Evolutionary conservation across 2,329 filamentous ascomycete genomes (phyloP), one percentile per base, ranked within the genome.

Genomic region (Aureobasidium mangrovei): DNA sequence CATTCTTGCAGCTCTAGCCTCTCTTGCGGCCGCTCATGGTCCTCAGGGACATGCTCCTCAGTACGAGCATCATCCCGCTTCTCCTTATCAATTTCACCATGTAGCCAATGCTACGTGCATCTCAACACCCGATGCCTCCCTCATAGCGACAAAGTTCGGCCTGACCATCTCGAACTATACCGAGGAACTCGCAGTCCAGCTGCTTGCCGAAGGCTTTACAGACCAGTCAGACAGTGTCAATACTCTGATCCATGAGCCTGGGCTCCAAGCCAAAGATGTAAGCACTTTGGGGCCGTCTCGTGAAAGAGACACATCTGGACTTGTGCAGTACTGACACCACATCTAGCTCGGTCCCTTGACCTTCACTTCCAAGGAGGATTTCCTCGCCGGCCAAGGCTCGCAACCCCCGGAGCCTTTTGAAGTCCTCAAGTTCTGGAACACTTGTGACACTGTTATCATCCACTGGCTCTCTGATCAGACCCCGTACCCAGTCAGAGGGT

Each of bases 211-310:
- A 1, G 55, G 63, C 58, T 67, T 65, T 56, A 63, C 57, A 56
- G 65, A 67, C 60, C 66, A 65, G 56, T 62, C 63, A 42, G 63
- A 65, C 53, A 61, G 60, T 55, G 65, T 66, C 59, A 67, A 66
- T 58, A 62, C 63, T 6, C 52, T 67, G 12, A 67, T 67, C 3
- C 33, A 53, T n/a, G 42, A 39, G 3, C 33, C 41, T 24, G 41
- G 33, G 4, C 9, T 53, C 27, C 33, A 31, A 39, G 12, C 41
- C 6, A 3, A 38, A 28, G 41, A 44, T 4, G 51, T 53, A 40
- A 26, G 42, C 12, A n/a, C 33, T 36, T 36, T 36, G 7, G 18
- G 18, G 18, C 18, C 18, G 18, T 18, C 18, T 18, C 18, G 18
- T 18, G 18, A 41, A 41, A 8, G 4, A 27, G 5, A n/a, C 24